phyloP scores from a whole-genome alignment of 2,329 filamentous ascomycete genomes.

The Ciborinia camelliae region DNA sequence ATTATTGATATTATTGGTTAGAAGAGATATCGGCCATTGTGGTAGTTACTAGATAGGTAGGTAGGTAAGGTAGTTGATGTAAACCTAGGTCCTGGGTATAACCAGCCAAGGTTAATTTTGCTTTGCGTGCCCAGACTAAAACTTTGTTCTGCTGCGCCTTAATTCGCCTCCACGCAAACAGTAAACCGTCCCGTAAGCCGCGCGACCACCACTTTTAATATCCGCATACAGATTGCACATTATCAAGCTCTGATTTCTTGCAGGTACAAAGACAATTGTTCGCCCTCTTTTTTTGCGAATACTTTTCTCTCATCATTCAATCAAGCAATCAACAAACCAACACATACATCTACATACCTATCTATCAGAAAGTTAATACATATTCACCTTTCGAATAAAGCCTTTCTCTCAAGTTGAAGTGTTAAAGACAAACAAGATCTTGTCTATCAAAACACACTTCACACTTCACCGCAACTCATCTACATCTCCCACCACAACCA shows the following conservation, averaged over 20 bases:
- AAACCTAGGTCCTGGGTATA: background rate
- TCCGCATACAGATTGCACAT: conserved; percentile 10
- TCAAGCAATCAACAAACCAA: background rate
- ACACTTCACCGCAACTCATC: background rate
- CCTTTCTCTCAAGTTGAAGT: background rate
- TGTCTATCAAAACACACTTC: background rate
- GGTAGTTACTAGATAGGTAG: too few relatives aligned
- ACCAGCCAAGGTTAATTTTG: background rate
- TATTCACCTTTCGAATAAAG: too few relatives aligned
- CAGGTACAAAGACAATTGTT: conserved; percentile 16
- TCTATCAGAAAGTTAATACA: background rate
- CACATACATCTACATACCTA: background rate
- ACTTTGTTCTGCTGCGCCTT: conserved; percentile 13
- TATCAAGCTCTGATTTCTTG: conserved; percentile 11
- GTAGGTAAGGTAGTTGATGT: too few relatives aligned
- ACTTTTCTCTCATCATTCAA: background rate
- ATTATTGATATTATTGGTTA: background rate
- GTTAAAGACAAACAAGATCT: background rate
- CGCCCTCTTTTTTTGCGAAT: background rate
- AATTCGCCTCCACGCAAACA: conserved; percentile 15
- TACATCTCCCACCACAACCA: background rate
- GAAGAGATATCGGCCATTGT: too few relatives aligned
- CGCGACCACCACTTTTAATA: conserved; percentile 14
- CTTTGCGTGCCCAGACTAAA: background rate
- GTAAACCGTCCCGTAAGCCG: background rate